These are phyloP conservation scores for Blastobotrys petasosporus DNA, from an alignment of 1,139 yeast species.

Conservation along the genomic window DNA sequence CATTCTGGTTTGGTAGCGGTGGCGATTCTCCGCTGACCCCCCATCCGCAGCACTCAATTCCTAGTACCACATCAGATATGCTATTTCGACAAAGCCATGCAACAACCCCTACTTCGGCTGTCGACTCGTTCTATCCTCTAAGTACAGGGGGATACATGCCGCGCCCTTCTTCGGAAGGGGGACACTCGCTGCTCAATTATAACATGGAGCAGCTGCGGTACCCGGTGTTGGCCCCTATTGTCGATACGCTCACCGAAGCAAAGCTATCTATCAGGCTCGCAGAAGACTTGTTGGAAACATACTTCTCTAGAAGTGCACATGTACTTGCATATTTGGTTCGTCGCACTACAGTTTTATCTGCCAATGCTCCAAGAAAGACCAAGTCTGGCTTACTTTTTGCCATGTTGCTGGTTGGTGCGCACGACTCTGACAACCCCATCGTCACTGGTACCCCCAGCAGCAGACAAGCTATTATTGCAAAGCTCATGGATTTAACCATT, in stretches of 20 bases:
- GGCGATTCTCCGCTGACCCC: no score
- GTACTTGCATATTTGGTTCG: slow-evolving; percentile 30
- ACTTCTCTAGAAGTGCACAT: slow-evolving; percentile 33
- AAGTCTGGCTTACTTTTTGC: slow-evolving; percentile 34
- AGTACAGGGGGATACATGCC: no score
- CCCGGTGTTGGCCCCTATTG: slow-evolving; percentile 28
- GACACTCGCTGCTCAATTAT: no score
- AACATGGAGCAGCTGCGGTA: slow-evolving; percentile 17
- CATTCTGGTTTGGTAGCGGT: no score
- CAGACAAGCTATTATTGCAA: slow-evolving; percentile 26
- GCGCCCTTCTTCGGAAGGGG: no score
- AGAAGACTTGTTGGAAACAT: slow-evolving; percentile 35
- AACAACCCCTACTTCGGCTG: no score
- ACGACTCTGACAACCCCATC: slow-evolving; percentile 36
- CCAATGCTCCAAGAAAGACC: slow-evolving; percentile 27
- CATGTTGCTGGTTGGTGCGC: slow-evolving; percentile 35
- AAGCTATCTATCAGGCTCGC: slow-evolving; percentile 32
- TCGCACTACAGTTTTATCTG: slow-evolving; percentile 21
- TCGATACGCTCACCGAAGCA: slow-evolving; percentile 22
- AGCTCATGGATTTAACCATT: slow-evolving; percentile 28
- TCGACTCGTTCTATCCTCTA: no score
- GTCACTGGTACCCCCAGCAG: slow-evolving; percentile 31
- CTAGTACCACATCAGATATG: no score
- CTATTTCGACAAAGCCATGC: no score
- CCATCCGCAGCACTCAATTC: no score